A percentile compares a stretch with the other conserved stretches of the same genome.
These are phyloP conservation scores for Actinomucor elegans DNA, from an alignment of 371 early-diverging fungal genomes.

Conservation along the genomic window DNA sequence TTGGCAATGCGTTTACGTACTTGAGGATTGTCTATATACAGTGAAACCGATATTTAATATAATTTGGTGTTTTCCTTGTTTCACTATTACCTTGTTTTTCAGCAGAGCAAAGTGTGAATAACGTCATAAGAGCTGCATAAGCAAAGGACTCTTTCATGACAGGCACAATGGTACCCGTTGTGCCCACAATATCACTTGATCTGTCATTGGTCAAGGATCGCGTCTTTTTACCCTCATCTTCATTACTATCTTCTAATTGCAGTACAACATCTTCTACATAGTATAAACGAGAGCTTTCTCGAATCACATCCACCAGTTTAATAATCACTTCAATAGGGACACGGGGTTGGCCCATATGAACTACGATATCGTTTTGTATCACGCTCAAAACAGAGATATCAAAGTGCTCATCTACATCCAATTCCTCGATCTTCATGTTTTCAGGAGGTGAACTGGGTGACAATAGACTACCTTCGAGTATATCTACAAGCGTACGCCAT, in stretches of 20 bases:
- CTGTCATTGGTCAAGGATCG: conserved; percentile 14
- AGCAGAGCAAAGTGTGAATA: conserved; percentile 68
- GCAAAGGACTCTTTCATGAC: conserved; percentile 74
- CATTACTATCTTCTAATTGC: conserved; percentile 11
- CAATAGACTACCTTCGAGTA: conserved; percentile 72
- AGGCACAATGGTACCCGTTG: conserved; percentile 63
- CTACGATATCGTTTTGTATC: conserved; percentile 67
- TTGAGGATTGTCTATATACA: conserved; percentile 1
- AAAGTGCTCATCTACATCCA: conserved; percentile 76
- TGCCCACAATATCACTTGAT: conserved; percentile 41
- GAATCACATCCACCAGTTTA: conserved; percentile 60
- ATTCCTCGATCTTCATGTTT: conserved; percentile 63
- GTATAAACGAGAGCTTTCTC: conserved; percentile 54
- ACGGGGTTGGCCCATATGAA: conserved; percentile 66
- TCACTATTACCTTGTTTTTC: conserved; percentile 51
- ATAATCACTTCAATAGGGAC: conserved; percentile 61
- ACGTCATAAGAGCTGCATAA: conserved; percentile 61
- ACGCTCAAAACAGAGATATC: conserved; percentile 72
- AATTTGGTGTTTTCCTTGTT: background rate
- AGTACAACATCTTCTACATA: conserved; percentile 35
- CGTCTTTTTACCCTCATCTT: background rate
- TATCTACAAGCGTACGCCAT: conserved; percentile 67
- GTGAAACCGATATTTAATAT: background rate
- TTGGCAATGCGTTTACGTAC: conserved; percentile 65
- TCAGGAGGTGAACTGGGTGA: conserved; percentile 65